phyloP scores from a whole-genome alignment of 2,329 filamentous ascomycete genomes.

The Penicillium sclerotigenum region DNA sequence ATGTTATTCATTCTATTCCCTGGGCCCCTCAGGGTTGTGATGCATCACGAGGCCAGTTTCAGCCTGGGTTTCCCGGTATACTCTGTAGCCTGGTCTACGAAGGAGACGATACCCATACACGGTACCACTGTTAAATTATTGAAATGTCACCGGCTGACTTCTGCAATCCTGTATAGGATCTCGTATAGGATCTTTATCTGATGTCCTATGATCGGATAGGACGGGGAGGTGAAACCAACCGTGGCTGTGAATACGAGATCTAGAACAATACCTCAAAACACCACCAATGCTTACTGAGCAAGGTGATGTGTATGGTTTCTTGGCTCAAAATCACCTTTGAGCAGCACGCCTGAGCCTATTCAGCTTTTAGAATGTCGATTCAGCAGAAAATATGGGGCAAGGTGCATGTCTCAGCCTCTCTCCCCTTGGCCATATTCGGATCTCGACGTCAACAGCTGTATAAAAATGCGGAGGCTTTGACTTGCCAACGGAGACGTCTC shows the following conservation, averaged over 20 bases:
- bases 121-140: not conserved
- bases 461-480: conserved; percentile 4
- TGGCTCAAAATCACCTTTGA: conserved; percentile 1
- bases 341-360: not conserved
- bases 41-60: not conserved
- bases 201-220: not conserved
- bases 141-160: not conserved
- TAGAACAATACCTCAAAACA: conserved; percentile 18
- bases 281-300: conserved; percentile 13
- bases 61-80: not conserved
- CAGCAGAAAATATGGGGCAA: not conserved
- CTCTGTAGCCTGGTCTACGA: not conserved
- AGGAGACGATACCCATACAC: not conserved
- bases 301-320: conserved; percentile 6
- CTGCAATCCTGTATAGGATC: not conserved
- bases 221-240: not conserved
- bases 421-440: conserved; percentile 3
- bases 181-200: not conserved
- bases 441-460: conserved; percentile 3
- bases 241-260: conserved; percentile 27
- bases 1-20: not conserved
- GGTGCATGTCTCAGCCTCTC: conserved; percentile 13
- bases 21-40: not conserved
- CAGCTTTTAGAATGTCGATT: not conserved
- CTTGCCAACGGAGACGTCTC: conserved; percentile 3